Evolutionary conservation across 1,139 yeast species (phyloP), one percentile per base, ranked within the genome.

Genomic region (Geotrichum cucujoidarum): DNA sequence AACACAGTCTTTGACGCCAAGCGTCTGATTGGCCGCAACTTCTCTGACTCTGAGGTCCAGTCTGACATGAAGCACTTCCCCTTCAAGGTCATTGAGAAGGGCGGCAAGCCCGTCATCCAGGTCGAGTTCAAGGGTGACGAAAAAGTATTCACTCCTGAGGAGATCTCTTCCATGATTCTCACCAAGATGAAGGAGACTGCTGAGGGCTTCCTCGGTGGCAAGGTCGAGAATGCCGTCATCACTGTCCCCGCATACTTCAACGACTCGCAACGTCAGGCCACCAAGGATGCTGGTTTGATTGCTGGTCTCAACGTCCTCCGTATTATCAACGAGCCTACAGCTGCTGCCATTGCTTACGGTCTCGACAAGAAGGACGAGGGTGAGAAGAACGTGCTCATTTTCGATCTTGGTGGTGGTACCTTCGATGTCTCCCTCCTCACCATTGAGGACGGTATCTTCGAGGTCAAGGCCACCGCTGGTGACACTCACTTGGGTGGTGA

Each of bases 401-500:
- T 88, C 79, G 96, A 87, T 75, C 82, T 87, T 71, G 96, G 96
- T 83, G 95, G 96, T 76, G 96, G 96, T 81, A 89, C 97, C 72
- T 89, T 89, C 77, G 97, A 89, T 86, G 97, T 90, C 61, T 92
- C 98, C 54, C 80, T 90, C 66, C 79, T 90, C 73, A 86, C 88
- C 79, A 88, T 92, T 71, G 95, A 92, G 71, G 97, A 94, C 74
- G 97, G 97, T 82, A 94, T 92, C 68, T 90, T 90, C 85, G 90
- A 94, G 70, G 98, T 92, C 70, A 90, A 90, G 83, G 92, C 97
- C 67, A 92, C 97, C 66, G 96, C 97, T 72, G 98, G 98, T 88
- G 97, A 90, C 78, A 92, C 97, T 67, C 98, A 90, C 77, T 84
- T 90, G 80, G 97, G 97, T 83, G 97, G 97, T 83, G 95, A 90